A percentile compares a stretch with the other conserved stretches of the same genome.
These are phyloP conservation scores for Diutina siamensis DNA, from an alignment of 1,139 yeast genomes.

Conservation along the genomic window DNA sequence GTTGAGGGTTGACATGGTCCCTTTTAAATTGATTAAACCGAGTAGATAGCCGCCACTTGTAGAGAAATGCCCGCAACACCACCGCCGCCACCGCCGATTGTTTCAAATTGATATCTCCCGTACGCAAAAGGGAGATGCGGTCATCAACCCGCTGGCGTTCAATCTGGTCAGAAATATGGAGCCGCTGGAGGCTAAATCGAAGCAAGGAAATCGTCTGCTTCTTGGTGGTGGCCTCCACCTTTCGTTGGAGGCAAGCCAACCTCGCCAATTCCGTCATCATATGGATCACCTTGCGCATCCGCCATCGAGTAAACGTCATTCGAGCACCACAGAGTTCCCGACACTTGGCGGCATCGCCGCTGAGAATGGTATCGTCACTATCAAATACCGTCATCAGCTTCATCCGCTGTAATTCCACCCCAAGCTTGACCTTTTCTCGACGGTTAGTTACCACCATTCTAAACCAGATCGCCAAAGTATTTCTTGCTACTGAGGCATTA, in stretches of 20 bases:
- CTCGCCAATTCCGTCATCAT: not conserved
- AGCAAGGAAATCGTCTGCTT: no score
- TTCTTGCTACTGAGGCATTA: not conserved
- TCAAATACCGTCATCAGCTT: not conserved
- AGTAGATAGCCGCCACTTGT: not conserved
- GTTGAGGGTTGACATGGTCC: not conserved
- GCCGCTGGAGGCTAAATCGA: not conserved
- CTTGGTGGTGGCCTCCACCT: not conserved
- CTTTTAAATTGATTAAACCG: not conserved
- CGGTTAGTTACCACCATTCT: no score
- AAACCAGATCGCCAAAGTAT: not conserved
- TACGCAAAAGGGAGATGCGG: not conserved
- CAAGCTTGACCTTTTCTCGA: not conserved
- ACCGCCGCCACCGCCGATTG: not conserved
- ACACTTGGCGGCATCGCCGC: not conserved
- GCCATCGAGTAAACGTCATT: not conserved
- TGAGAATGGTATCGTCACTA: not conserved
- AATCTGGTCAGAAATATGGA: not conserved
- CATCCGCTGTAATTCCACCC: not conserved
- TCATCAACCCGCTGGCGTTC: not conserved
- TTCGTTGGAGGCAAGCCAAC: not conserved
- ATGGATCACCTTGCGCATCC: not conserved
- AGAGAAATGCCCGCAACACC: not conserved
- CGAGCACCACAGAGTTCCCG: not conserved
- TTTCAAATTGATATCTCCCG: not conserved